Conservation (phyloP, 1,284 basidiomycete genomes). For the Sanghuangporus weigelae region DNA sequence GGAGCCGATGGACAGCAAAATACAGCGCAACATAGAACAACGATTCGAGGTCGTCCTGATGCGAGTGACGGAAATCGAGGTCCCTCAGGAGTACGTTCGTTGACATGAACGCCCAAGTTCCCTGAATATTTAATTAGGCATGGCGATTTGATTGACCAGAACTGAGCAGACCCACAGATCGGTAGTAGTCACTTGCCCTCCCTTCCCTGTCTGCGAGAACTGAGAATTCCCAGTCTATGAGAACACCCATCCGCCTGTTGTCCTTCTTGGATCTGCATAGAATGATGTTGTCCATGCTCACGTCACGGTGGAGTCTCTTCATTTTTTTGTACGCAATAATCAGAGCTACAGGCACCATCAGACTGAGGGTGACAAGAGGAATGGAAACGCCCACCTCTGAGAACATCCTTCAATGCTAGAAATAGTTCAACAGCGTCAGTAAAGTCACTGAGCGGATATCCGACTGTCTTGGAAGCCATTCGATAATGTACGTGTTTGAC, state of each 20-base stretch:
- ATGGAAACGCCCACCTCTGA: not conserved
- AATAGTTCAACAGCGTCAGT: constrained; percentile 14
- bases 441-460: constrained; percentile 14
- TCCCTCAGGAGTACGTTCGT: constrained; percentile 7
- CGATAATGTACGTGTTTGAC: constrained; percentile 19
- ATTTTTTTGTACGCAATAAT: constrained; percentile 23
- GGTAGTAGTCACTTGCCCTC: constrained; percentile 34
- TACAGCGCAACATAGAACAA: constrained; percentile 27
- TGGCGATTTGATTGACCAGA: not conserved
- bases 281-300: constrained; percentile 32
- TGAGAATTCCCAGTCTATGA: constrained; percentile 34
- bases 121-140: not conserved
- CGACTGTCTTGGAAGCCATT: constrained; percentile 17
- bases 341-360: constrained; percentile 24
- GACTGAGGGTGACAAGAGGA: constrained; percentile 2
- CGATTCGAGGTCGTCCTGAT: constrained; percentile 33
- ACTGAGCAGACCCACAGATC: constrained; percentile 23
- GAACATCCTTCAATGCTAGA: constrained; percentile 1
- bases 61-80: constrained; percentile 19
- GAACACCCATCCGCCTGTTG: constrained; percentile 22
- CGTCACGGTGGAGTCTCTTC: constrained; percentile 29
- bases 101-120: not conserved
- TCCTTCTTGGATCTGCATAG: constrained; percentile 15
- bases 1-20: not conserved
- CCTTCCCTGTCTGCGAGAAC: constrained; percentile 8